phyloP scores from a whole-genome alignment of 108 stramenopile genomes.

The Cyclostephanos tholiformis region DNA sequence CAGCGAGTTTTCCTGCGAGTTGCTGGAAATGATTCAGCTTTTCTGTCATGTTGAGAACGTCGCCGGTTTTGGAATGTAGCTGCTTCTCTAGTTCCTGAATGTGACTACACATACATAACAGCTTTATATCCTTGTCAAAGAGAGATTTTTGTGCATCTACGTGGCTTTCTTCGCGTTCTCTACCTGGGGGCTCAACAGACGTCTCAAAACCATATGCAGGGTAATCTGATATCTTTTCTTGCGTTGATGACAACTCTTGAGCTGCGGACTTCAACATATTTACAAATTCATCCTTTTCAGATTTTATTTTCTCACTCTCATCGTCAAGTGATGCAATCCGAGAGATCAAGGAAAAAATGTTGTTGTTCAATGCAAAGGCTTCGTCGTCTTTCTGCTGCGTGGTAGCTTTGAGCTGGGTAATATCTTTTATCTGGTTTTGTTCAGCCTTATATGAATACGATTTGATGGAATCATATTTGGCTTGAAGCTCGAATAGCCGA shows the following conservation, averaged over 20 bases:
- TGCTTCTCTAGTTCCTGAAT: background rate
- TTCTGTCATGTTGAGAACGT: background rate
- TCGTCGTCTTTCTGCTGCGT: background rate
- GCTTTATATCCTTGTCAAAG: background rate
- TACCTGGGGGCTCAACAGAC: background rate
- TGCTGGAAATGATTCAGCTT: background rate
- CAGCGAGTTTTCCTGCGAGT: constrained; percentile 1
- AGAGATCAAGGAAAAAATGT: background rate
- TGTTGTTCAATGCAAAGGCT: background rate
- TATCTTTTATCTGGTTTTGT: background rate
- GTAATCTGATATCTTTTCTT: background rate
- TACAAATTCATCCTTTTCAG: background rate
- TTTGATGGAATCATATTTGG: background rate
- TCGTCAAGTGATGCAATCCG: background rate
- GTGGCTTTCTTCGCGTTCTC: background rate
- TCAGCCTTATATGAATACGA: background rate
- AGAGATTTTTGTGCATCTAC: background rate
- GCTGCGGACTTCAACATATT: background rate
- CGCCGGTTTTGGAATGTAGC: background rate
- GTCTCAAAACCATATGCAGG: background rate
- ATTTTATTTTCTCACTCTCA: background rate
- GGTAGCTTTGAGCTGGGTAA: background rate
- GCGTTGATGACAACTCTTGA: background rate
- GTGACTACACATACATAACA: background rate
- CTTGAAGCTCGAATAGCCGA: background rate